Evolutionary conservation across 2,329 filamentous ascomycete species (phyloP), one percentile per base, ranked within the genome.

Genomic region (Ophiocordyceps robertsii): DNA sequence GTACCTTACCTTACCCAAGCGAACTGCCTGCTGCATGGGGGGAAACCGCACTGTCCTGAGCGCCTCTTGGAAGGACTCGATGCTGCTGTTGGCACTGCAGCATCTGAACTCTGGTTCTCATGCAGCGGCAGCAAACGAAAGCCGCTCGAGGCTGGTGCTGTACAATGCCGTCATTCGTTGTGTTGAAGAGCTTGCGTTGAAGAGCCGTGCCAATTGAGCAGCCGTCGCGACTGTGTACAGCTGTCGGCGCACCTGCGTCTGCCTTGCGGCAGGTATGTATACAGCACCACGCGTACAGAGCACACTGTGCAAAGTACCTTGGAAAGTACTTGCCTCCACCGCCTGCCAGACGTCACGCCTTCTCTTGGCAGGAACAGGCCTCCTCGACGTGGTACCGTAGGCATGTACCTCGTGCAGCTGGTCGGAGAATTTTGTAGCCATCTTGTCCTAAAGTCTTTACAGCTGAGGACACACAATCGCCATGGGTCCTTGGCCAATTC

Each of bases 331-430:
- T 29, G 13, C 30, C 29, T 39, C 16, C 19, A 40, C 45, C 44
- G 42, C 42, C 38, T 5, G 29, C 12, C 40, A 19, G 29, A 46
- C 45, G 43, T 46, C 45, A 46, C 45, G 16, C 21, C 37, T 36
- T 5, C 14, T 17, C 33, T 36, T 36, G 33, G 33, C 33, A 16
- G 14, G 33, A 36, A 36, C 33, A 10, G 33, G 14, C 16, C 6
- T 7, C 14, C 33, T 36, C 9, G 4, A 16, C 9, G 33, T 10
- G 11, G 33, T n/a, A 16, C 13, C 3, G 33, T 8, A 35, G 14
- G 11, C 8, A 35, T n/a, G 33, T 36, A 36, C 33, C 4, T 14
- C 10, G n/a, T 16, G 13, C 33, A 10, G 10, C 33, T 6, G 17
- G 14, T 10, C 16, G 16, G 9, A 14, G 14, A 17, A 16, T 10